Evolutionary conservation across 371 early-diverging fungal genomes (phyloP), one percentile per base, ranked within the genome.

Genomic region (Mortierella sp.): DNA sequence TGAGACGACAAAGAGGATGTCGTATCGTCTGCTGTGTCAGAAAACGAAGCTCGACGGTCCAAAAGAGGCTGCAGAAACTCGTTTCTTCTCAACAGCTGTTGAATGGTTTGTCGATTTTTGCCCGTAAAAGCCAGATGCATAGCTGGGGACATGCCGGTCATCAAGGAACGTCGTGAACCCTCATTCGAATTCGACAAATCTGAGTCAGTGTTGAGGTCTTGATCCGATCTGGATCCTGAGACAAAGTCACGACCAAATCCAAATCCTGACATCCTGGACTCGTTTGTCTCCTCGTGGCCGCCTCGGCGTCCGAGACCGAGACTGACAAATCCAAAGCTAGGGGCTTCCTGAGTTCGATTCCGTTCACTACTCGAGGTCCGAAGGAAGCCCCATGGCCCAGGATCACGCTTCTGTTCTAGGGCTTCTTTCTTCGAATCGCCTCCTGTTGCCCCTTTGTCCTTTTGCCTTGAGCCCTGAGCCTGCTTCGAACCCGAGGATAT

Each of bases 371-470:
- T 37, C 3, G 37, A 37, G 37, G 37, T 37, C 37, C 9, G 37
- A 37, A 37, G 45, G 70, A 70, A 30, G 64, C 68, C 76, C 76
- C 71, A 25, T 61, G 57, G 48, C 56, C 57, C 28, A 14, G 19
- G 25, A 23, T 47, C 15, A 29, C 21, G 4, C 25, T 21, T 19
- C 19, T 23, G 18, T 18, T 57, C n/a, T n/a, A n/a, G n/a, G n/a
- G n/a, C 50, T 52, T 15, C 16, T 23, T 15, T 14, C 48, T 19
- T 47, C 15, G 7, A 43, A 53, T 30, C 45, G 28, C n/a, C 26
- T 19, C 56, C n/a, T n/a, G n/a, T n/a, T n/a, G n/a, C n/a, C n/a
- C n/a, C 46, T 15, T 43, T 14, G n/a, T 2, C 43, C 47, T 14
- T 23, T 45, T 19, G 53, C 47, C 3, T 26, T n/a, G 3, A 28